phyloP scores from a whole-genome alignment of 495 filamentous ascomycete genomes.

The Penicillium malachiteum region DNA sequence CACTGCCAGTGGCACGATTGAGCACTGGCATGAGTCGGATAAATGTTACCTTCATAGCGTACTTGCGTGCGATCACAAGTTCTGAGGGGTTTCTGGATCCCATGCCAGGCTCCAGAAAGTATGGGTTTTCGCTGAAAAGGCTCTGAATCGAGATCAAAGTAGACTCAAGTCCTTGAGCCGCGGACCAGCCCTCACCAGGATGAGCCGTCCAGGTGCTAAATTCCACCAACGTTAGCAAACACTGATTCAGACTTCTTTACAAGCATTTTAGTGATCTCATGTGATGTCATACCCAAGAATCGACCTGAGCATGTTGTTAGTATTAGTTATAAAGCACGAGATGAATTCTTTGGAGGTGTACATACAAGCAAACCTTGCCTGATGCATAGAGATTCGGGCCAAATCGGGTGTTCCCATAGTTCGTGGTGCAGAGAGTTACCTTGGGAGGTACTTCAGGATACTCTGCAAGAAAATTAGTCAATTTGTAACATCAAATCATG shows the following conservation, averaged over 20 bases:
- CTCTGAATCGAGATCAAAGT: slow-evolving; percentile 95
- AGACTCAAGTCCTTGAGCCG: slow-evolving; percentile 92
- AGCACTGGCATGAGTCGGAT: too few species aligned
- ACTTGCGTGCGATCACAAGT: slow-evolving; percentile 66
- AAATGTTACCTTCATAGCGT: slow-evolving; percentile 57
- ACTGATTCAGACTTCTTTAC: too few species aligned
- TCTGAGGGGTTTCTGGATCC: slow-evolving; percentile 79
- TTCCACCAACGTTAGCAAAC: too few species aligned
- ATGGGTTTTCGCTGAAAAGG: slow-evolving; percentile 89
- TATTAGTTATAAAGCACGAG: neutral
- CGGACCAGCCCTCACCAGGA: slow-evolving; percentile 82
- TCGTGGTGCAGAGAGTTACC: slow-evolving; percentile 80
- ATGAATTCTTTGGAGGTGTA: neutral
- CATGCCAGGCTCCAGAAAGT: slow-evolving; percentile 94
- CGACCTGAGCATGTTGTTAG: slow-evolving; percentile 56
- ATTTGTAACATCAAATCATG: neutral
- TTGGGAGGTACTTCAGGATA: slow-evolving; percentile 82
- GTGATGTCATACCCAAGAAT: slow-evolving; percentile 71
- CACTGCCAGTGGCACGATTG: too few species aligned
- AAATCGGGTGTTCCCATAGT: slow-evolving; percentile 81
- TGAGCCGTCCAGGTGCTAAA: too few species aligned
- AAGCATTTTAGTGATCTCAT: too few species aligned
- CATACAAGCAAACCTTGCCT: slow-evolving; percentile 89
- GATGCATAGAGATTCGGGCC: slow-evolving; percentile 94
- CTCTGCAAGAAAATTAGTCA: slow-evolving; percentile 46